A percentile compares a stretch with the other conserved stretches of the same genome.
phyloP scores from a whole-genome alignment of 371 early-diverging fungal genomes.

The Mortierella sp. region DNA sequence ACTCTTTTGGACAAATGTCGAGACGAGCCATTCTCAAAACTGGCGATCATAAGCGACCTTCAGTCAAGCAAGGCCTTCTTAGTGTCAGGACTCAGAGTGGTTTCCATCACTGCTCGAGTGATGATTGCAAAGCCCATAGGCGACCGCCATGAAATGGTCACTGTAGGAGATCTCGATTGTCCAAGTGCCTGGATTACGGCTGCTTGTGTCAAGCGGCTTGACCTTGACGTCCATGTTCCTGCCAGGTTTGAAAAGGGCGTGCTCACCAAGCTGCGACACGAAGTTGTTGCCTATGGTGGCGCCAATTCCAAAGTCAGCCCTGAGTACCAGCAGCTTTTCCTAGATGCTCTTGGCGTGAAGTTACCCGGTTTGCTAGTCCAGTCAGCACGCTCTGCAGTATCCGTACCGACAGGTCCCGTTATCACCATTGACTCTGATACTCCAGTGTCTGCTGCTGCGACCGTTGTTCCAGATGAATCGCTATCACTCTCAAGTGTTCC shows the following conservation, averaged over 20 bases:
- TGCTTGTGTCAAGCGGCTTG: constrained; percentile 23
- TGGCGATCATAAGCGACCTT: constrained; percentile 38
- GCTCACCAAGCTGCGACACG: constrained; percentile 40
- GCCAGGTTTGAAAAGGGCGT: constrained; percentile 34
- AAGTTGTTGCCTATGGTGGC: constrained; percentile 22
- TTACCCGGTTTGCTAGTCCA: constrained; percentile 4
- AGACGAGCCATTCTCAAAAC: constrained; percentile 33
- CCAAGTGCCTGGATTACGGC: constrained; percentile 43
- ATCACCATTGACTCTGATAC: no score
- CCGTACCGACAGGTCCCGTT: no score
- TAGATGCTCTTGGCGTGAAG: constrained; percentile 21
- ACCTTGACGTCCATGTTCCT: constrained; percentile 19
- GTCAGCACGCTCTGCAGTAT: no score
- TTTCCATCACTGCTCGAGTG: constrained; percentile 22
- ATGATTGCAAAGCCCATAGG: constrained; percentile 55
- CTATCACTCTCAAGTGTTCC: no score
- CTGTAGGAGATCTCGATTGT: constrained; percentile 51
- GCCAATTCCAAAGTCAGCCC: constrained; percentile 18
- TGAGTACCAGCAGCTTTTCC: constrained; percentile 27
- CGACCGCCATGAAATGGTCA: constrained; percentile 42
- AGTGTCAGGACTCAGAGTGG: constrained; percentile 9
- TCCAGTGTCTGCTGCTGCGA: no score
- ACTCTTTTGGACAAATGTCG: constrained; percentile 36
- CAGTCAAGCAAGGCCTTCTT: constrained; percentile 26
- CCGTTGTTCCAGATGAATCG: no score